phyloP scores from a whole-genome alignment of 2,329 filamentous ascomycete genomes.

The Aspergillus alliaceus region DNA sequence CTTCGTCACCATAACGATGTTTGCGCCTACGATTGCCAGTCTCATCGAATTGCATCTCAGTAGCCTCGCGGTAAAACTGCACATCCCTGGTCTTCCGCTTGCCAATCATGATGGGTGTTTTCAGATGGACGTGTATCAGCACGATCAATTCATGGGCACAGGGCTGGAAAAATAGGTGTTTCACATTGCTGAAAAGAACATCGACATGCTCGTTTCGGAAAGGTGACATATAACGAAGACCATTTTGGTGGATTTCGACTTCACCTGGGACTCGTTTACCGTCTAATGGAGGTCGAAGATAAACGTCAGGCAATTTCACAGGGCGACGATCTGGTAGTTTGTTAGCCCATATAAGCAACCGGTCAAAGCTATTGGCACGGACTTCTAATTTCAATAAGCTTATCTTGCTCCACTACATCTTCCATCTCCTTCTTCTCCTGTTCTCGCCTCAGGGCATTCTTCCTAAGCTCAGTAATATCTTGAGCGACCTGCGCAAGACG shows the following conservation, averaged over 20 bases:
- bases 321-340: conserved; percentile 75
- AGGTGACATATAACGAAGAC: conserved; percentile 89
- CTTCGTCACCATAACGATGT: conserved; percentile 95
- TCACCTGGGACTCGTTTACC: conserved; percentile 95
- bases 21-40: conserved; percentile 97
- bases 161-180: conserved; percentile 98
- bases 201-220: conserved; percentile 83
- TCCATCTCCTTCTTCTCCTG: conserved; percentile 99
- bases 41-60: conserved; percentile 98
- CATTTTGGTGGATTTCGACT: conserved; percentile 97
- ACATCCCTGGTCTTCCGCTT: conserved; percentile 99
- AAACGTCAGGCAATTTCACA: conserved; percentile 87
- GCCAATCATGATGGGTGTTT: conserved; percentile 96
- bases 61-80: conserved; percentile 96
- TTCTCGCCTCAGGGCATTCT: conserved; percentile 85
- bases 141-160: conserved; percentile 96
- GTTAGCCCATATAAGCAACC: conserved; percentile 39
- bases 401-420: conserved; percentile 98
- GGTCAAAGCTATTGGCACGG: conserved; percentile 39
- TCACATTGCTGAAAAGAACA: conserved; percentile 95
- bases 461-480: conserved; percentile 95
- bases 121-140: conserved; percentile 95
- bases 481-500: conserved; percentile 88
- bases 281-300: conserved; percentile 91
- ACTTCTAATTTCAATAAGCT: conserved; percentile 92